phyloP scores from a whole-genome alignment of 139 green algal species.

The Coelastrella sp. region DNA sequence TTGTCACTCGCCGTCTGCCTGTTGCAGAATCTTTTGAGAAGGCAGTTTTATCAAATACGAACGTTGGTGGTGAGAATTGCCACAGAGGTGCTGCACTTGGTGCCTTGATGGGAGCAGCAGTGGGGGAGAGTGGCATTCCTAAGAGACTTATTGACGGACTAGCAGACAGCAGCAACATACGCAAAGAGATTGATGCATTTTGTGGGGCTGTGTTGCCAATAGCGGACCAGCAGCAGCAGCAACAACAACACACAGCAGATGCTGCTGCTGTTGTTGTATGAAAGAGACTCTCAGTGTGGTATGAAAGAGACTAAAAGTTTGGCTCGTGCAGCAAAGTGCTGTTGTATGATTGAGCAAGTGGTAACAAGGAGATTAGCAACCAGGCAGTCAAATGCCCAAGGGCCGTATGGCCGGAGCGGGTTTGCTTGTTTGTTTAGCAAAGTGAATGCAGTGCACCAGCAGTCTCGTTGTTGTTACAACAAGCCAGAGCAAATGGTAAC shows the following conservation, averaged over 20 bases:
- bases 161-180: constrained; percentile 42
- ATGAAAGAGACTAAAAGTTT: no score
- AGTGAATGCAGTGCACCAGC: no score
- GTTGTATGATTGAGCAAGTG: no score
- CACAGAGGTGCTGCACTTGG: constrained; percentile 71
- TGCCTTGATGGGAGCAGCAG: constrained; percentile 65
- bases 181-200: constrained; percentile 67
- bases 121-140: constrained; percentile 65
- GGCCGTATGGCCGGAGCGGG: no score
- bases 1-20: neutral
- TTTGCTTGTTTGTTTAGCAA: no score
- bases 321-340: no score
- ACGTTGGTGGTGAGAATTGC: constrained; percentile 78
- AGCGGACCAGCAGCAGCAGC: constrained; percentile 16
- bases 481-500: no score
- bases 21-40: constrained; percentile 67
- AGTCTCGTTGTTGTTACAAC: no score
- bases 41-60: constrained; percentile 72
- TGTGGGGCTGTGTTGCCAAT: constrained; percentile 49
- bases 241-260: neutral
- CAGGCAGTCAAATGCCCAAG: no score
- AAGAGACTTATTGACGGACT: constrained; percentile 57
- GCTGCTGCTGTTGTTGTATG: no score
- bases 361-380: no score
- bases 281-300: no score